Conservation (phyloP, 768 basidiomycete species). For the Pisolithus microcarpus region DNA sequence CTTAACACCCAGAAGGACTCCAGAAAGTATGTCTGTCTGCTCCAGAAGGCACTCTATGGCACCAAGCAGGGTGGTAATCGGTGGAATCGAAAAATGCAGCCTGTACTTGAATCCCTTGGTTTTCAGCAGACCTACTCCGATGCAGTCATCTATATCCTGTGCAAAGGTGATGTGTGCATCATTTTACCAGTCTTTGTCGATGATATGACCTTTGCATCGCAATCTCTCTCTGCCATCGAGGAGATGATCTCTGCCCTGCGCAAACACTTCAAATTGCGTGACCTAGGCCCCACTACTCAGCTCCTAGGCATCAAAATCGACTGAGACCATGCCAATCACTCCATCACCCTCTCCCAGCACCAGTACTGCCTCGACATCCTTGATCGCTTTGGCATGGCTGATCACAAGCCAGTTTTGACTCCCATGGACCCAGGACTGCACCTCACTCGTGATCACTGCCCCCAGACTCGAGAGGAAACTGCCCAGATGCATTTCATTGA, state of each 20-base stretch:
- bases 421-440: constrained; percentile 10
- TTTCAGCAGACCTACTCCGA: constrained; percentile 1
- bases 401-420: constrained; percentile 14
- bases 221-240: neutral
- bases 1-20: no score
- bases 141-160: constrained; percentile 20
- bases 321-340: constrained; percentile 1
- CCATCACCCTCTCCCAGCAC: constrained; percentile 12
- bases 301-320: constrained; percentile 18
- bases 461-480: constrained; percentile 3
- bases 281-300: constrained; percentile 14
- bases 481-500: constrained; percentile 4
- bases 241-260: neutral
- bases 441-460: constrained; percentile 1
- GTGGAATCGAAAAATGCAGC: no score
- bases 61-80: no score
- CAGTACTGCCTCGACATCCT: constrained; percentile 17
- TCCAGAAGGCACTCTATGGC: no score
- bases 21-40: no score
- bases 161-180: constrained; percentile 12
- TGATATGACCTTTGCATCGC: constrained; percentile 25
- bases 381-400: constrained; percentile 13
- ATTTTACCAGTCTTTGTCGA: constrained; percentile 28
- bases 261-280: constrained; percentile 4
- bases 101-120: no score